Conservation (phyloP, 352 stramenopile species). For the Phytopythium montanum region DNA sequence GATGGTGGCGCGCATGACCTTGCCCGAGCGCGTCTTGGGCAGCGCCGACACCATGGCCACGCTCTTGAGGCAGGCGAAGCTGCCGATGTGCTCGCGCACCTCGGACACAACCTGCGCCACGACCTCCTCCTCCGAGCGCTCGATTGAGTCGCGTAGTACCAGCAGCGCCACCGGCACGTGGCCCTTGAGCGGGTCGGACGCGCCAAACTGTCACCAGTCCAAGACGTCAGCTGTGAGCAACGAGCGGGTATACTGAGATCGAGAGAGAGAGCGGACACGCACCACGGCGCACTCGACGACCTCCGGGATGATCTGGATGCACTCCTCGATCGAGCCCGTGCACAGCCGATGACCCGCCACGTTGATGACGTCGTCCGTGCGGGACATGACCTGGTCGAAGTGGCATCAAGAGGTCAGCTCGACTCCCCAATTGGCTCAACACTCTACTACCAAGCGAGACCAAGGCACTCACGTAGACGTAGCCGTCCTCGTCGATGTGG, state of each 20-base stretch:
- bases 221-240: not conserved
- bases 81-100: conserved; percentile 93
- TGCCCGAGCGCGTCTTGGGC: conserved; percentile 96
- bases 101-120: conserved; percentile 68
- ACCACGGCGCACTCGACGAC: conserved; percentile 88
- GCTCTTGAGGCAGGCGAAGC: conserved; percentile 96
- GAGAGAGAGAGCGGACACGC: conserved; percentile 26
- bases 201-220: conserved; percentile 28
- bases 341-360: conserved; percentile 84
- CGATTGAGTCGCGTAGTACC: conserved; percentile 26
- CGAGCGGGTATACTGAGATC: not conserved
- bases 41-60: conserved; percentile 92
- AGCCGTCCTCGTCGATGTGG: conserved; percentile 88
- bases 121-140: conserved; percentile 30
- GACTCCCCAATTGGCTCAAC: no score
- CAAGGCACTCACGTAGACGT: conserved; percentile 60
- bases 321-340: conserved; percentile 88
- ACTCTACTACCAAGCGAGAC: no score
- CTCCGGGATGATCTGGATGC: conserved; percentile 76
- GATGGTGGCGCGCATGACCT: conserved; percentile 94
- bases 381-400: conserved; percentile 72
- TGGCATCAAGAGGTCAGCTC: conserved; percentile 3
- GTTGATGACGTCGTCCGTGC: conserved; percentile 92
- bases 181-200: conserved; percentile 38
- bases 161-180: conserved; percentile 32